phyloP scores from a whole-genome alignment of 202 grass and related monocot species.

The Panicum hallii region DNA sequence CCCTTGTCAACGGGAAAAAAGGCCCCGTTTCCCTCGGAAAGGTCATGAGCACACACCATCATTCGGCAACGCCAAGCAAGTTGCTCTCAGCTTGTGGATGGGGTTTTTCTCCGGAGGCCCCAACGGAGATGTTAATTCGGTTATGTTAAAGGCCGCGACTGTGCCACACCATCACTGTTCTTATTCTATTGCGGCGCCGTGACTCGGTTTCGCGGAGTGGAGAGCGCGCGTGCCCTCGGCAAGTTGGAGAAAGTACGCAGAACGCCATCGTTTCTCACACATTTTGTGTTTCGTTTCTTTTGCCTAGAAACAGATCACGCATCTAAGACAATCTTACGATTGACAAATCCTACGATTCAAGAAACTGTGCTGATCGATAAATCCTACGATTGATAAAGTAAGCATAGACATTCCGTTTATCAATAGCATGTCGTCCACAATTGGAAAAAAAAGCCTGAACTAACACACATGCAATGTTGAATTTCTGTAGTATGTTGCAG shows the following conservation, averaged over 20 bases:
- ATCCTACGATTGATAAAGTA: too few species aligned
- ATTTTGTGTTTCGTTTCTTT: too few species aligned
- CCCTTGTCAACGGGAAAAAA: background rate
- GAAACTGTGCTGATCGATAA: too few species aligned
- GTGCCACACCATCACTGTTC: conserved; percentile 15
- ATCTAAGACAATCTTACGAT: too few species aligned
- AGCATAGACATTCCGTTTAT: too few species aligned
- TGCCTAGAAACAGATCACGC: too few species aligned
- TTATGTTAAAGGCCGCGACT: conserved; percentile 8
- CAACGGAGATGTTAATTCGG: conserved; percentile 14
- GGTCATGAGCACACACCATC: background rate
- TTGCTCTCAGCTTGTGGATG: conserved; percentile 26
- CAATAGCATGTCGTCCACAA: too few species aligned
- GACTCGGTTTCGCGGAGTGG: background rate
- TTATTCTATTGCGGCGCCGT: background rate
- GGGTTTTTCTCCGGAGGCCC: background rate
- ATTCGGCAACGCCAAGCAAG: conserved; percentile 19
- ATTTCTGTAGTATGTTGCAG: too few species aligned
- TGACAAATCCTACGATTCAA: too few species aligned
- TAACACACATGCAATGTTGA: too few species aligned
- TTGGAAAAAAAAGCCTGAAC: too few species aligned
- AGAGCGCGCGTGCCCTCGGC: background rate
- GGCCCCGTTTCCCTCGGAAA: background rate
- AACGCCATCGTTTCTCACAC: background rate
- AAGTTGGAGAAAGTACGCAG: background rate